phyloP scores from a whole-genome alignment of 805 yeast species.

The Lipomyces kockii region DNA sequence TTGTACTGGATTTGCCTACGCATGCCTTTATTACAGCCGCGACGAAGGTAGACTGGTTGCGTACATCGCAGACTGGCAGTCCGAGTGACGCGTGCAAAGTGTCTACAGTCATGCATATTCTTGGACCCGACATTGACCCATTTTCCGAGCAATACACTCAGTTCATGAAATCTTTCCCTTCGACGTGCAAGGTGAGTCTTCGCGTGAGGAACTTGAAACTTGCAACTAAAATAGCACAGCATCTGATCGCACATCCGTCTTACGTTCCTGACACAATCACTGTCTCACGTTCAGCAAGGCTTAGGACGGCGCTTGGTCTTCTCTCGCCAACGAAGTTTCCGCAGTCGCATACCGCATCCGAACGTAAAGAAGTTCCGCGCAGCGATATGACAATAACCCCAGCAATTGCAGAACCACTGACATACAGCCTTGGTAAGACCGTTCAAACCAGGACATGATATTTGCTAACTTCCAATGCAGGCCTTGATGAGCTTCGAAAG shows the following conservation, averaged over 20 bases:
- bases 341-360: not conserved
- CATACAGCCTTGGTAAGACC: not conserved
- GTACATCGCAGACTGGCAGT: not conserved
- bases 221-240: constrained; percentile 43
- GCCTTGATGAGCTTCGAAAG: not conserved
- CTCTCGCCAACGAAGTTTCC: not conserved
- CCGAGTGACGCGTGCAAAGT: not conserved
- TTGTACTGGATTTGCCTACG: constrained; percentile 77
- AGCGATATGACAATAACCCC: not conserved
- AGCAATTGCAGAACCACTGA: not conserved
- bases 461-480: not conserved
- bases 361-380: not conserved
- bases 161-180: constrained; percentile 53
- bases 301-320: not conserved
- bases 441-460: not conserved
- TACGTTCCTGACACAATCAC: constrained; percentile 66
- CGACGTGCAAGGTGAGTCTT: not conserved
- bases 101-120: constrained; percentile 68
- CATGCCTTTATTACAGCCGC: constrained; percentile 48
- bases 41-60: constrained; percentile 21
- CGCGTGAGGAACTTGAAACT: not conserved
- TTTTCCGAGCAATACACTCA: constrained; percentile 50
- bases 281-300: constrained; percentile 57
- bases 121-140: constrained; percentile 66
- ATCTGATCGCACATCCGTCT: constrained; percentile 73